Percentiles rank a stretch among this genome's conserved stretches.
phyloP scores from a whole-genome alignment of 2,329 filamentous ascomycete genomes.

The Claviceps pazoutovae region DNA sequence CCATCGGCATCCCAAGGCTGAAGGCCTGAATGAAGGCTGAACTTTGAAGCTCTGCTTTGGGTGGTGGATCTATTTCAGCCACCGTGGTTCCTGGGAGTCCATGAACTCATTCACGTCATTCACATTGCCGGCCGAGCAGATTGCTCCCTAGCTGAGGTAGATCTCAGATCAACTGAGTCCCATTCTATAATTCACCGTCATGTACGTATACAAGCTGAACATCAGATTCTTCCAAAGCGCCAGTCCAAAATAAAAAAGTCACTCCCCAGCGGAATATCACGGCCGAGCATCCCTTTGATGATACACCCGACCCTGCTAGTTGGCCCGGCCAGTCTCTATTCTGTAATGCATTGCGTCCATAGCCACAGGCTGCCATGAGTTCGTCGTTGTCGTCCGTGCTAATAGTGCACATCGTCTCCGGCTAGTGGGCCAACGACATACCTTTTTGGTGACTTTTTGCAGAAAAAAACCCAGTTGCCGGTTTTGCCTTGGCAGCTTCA shows the following conservation, averaged over 20 bases:
- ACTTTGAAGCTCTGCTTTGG: too few relatives aligned
- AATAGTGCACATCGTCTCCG: slow-evolving; percentile 10
- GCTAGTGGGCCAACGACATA: slow-evolving; percentile 6
- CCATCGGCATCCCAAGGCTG: too few relatives aligned
- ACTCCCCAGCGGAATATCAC: not conserved
- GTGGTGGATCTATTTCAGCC: not conserved
- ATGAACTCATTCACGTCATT: not conserved
- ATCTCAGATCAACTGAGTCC: not conserved
- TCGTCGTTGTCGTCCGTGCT: slow-evolving; percentile 37
- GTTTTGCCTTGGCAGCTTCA: slow-evolving; percentile 31
- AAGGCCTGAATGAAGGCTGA: too few relatives aligned
- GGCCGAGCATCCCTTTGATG: not conserved
- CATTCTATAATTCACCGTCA: not conserved
- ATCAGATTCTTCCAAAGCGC: not conserved
- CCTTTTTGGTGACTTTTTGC: slow-evolving; percentile 24
- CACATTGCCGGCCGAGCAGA: not conserved
- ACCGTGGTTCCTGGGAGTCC: not conserved
- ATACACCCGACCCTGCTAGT: not conserved
- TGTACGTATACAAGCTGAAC: not conserved
- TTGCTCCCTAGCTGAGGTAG: not conserved
- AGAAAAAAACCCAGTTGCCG: slow-evolving; percentile 26
- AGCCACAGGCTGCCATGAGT: slow-evolving; percentile 32
- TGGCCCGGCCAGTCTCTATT: not conserved
- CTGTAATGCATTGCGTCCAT: slow-evolving; percentile 9
- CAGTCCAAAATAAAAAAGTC: not conserved